phyloP scores from a whole-genome alignment of 805 yeast species.

The Lipomyces kockii region DNA sequence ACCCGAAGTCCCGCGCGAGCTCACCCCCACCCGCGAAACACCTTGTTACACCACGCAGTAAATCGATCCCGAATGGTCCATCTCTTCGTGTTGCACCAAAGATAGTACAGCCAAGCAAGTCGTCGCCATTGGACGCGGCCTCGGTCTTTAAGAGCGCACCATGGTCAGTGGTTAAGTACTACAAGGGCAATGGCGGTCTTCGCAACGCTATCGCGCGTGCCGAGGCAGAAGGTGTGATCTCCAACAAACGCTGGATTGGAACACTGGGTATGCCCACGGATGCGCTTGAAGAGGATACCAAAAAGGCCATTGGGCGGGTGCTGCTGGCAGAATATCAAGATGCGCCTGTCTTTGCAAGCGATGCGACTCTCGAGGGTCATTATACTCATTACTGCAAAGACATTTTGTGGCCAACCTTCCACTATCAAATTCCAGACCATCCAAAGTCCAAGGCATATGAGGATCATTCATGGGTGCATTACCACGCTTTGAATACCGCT shows the following conservation, averaged over 20 bases:
- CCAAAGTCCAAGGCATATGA: conserved; percentile 94
- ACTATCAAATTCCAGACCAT: conserved; percentile 92
- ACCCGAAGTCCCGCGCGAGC: conserved; percentile 40
- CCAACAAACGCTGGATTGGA: conserved; percentile 76
- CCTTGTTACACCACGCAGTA: conserved; percentile 29
- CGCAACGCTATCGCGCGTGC: conserved; percentile 80
- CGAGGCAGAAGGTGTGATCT: conserved; percentile 43
- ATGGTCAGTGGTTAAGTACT: conserved; percentile 72
- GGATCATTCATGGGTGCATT: conserved; percentile 91
- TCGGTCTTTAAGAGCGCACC: conserved; percentile 45
- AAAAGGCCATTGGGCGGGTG: conserved; percentile 55
- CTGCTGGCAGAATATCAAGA: conserved; percentile 55
- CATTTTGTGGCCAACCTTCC: conserved; percentile 93
- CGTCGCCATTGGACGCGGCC: conserved; percentile 20
- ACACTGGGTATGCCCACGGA: conserved; percentile 91
- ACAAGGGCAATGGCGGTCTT: conserved; percentile 85
- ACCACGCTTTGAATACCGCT: conserved; percentile 71
- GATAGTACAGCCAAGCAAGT: conserved; percentile 1
- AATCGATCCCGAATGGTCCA: conserved; percentile 18
- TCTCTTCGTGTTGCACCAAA: conserved; percentile 24
- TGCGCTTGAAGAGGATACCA: conserved; percentile 63
- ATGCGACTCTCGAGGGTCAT: conserved; percentile 84
- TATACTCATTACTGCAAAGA: conserved; percentile 91
- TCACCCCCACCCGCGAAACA: conserved; percentile 40
- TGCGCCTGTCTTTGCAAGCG: conserved; percentile 73